Evolutionary conservation across 345 rosid species (phyloP).

Genomic region (Eucalyptus regnans): DNA sequence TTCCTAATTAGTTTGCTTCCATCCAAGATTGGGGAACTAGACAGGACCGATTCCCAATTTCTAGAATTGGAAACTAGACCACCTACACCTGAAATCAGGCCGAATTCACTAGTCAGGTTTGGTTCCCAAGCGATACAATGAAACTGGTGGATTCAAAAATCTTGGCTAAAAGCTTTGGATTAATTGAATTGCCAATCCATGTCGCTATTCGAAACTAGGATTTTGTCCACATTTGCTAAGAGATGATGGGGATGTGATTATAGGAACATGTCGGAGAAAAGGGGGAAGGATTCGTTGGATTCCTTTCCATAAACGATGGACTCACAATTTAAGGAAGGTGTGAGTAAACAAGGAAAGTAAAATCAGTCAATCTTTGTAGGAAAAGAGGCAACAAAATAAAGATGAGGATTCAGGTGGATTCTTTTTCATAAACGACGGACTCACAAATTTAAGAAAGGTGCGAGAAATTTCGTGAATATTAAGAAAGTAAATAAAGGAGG

Average conservation of each 20-base stretch:
- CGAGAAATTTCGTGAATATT: too few relatives aligned
- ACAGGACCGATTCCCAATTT: rapidly evolving
- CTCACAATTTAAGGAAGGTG: neutral
- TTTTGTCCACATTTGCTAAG: neutral
- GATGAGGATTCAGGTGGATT: neutral
- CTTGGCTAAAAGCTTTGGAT: neutral
- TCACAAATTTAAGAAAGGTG: neutral
- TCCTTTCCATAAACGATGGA: neutral
- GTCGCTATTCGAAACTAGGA: rapidly evolving
- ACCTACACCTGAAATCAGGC: neutral
- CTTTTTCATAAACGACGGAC: neutral
- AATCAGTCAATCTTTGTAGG: neutral
- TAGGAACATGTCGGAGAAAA: neutral
- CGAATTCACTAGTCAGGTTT: neutral
- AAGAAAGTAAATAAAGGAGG: neutral
- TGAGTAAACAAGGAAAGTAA: neutral
- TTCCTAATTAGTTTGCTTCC: too few relatives aligned
- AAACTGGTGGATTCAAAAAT: too few relatives aligned
- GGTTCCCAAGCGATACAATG: neutral
- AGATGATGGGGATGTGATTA: neutral
- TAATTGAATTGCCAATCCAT: neutral
- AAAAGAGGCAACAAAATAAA: neutral
- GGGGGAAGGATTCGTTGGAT: neutral
- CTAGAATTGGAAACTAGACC: neutral
- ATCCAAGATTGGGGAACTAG: neutral